These are phyloP conservation scores for Baorangia bicolor DNA, from an alignment of 768 basidiomycete genomes.

Conservation along the genomic window DNA sequence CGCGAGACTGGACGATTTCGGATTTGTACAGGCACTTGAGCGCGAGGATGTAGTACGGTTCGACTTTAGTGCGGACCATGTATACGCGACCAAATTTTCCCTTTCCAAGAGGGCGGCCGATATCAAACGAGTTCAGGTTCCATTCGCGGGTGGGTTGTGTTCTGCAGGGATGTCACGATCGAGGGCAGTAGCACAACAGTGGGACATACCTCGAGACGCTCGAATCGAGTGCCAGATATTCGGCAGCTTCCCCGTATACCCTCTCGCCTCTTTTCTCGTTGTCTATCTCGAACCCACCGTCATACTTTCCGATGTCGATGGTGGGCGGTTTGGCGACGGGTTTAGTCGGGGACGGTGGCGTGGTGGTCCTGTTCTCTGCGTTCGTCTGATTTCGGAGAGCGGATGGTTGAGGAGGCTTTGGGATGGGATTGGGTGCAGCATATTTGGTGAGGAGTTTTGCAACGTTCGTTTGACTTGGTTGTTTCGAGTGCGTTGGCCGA, in stretches of 20 bases:
- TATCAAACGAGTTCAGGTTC: slow-evolving; percentile 84
- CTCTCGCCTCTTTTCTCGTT: slow-evolving; percentile 75
- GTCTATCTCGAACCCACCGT: slow-evolving; percentile 94
- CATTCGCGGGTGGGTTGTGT: slow-evolving; percentile 79
- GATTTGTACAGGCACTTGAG: slow-evolving; percentile 97
- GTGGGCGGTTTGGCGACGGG: slow-evolving; percentile 16
- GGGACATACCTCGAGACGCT: slow-evolving; percentile 60
- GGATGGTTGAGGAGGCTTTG: slow-evolving; percentile 36
- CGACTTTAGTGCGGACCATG: slow-evolving; percentile 90
- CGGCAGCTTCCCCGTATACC: slow-evolving; percentile 75
- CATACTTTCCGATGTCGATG: slow-evolving; percentile 87
- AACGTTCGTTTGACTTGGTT: slow-evolving; percentile 58
- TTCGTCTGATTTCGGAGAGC: slow-evolving; percentile 43
- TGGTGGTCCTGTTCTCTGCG: slow-evolving; percentile 24
- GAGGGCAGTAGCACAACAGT: background rate
- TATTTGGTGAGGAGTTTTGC: slow-evolving; percentile 75
- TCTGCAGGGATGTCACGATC: slow-evolving; percentile 35
- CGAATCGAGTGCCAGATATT: slow-evolving; percentile 82
- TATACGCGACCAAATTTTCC: slow-evolving; percentile 99
- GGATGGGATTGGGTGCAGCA: slow-evolving; percentile 56
- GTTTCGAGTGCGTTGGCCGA: slow-evolving; percentile 45
- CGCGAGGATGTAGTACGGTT: slow-evolving; percentile 91
- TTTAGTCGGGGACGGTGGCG: slow-evolving; percentile 27
- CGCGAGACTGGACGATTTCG: slow-evolving; percentile 86
- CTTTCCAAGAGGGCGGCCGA: slow-evolving; percentile 95